Conservation (phyloP, 2,329 filamentous ascomycete genomes). For the Fusarium redolens region DNA sequence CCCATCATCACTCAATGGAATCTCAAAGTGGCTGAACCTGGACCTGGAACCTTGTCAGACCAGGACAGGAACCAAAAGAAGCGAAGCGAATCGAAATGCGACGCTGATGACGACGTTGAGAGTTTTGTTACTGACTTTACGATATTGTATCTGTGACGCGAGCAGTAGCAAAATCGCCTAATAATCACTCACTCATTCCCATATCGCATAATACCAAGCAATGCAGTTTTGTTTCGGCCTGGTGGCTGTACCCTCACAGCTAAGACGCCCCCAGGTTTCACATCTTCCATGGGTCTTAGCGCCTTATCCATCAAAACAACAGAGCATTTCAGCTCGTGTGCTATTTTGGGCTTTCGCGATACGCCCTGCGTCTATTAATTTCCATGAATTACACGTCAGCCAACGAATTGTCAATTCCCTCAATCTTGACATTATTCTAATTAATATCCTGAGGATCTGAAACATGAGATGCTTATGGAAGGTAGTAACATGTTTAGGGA, state of each 20-base stretch:
- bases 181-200: neutral
- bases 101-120: slow-evolving; percentile 3
- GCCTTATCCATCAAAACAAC: slow-evolving; percentile 1
- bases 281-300: slow-evolving; percentile 36
- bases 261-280: slow-evolving; percentile 40
- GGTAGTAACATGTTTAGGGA: neutral
- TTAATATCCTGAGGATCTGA: neutral
- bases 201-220: neutral
- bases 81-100: slow-evolving; percentile 2
- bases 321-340: slow-evolving; percentile 17
- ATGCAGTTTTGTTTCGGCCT: slow-evolving; percentile 20
- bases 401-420: neutral
- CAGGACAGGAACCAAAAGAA: slow-evolving; percentile 18
- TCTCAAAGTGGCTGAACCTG: slow-evolving; percentile 20
- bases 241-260: slow-evolving; percentile 21
- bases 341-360: slow-evolving; percentile 34
- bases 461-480: slow-evolving; percentile 1
- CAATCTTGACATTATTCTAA: neutral
- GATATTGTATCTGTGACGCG: slow-evolving; percentile 6
- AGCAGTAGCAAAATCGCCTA: neutral
- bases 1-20: slow-evolving; percentile 8
- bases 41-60: neutral
- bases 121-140: neutral
- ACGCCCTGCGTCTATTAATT: slow-evolving; percentile 13
- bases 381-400: neutral